phyloP scores from a whole-genome alignment of 208 protist species.

The Acanthamoeba triangularis region DNA sequence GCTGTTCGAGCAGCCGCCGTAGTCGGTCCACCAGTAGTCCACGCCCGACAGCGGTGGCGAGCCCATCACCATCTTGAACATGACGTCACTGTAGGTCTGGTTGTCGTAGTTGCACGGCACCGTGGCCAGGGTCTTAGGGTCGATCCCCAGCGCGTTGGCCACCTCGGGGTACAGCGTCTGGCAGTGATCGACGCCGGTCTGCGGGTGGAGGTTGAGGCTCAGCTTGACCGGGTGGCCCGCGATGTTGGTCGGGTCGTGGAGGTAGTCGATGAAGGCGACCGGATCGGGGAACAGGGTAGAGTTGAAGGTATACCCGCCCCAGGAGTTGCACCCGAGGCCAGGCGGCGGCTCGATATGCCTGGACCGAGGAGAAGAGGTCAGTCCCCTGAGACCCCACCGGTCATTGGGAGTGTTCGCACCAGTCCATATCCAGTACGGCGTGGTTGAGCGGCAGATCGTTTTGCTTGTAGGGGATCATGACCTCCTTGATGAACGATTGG shows the following conservation, averaged over 20 bases:
- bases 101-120: constrained; percentile 15
- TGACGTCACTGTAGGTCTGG: not conserved
- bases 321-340: not conserved
- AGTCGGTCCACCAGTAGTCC: constrained; percentile 27
- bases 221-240: not conserved
- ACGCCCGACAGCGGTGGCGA: not conserved
- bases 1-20: not conserved
- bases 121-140: not conserved
- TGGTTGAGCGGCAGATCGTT: constrained; percentile 4
- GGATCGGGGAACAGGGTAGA: not conserved
- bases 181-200: constrained; percentile 17
- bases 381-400: no score
- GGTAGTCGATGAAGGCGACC: not conserved
- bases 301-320: not conserved
- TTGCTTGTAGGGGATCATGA: not conserved
- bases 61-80: constrained; percentile 27
- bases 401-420: not conserved
- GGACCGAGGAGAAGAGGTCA: no score
- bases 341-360: not conserved
- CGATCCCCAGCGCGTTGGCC: not conserved
- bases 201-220: not conserved
- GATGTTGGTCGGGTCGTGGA: not conserved
- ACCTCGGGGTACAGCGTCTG: not conserved
- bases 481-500: not conserved
- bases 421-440: not conserved